Percentiles rank a stretch among this genome's conserved stretches.
Evolutionary conservation across 306 rosid genomes (phyloP).

Genomic region (Vigna nakashimae): DNA sequence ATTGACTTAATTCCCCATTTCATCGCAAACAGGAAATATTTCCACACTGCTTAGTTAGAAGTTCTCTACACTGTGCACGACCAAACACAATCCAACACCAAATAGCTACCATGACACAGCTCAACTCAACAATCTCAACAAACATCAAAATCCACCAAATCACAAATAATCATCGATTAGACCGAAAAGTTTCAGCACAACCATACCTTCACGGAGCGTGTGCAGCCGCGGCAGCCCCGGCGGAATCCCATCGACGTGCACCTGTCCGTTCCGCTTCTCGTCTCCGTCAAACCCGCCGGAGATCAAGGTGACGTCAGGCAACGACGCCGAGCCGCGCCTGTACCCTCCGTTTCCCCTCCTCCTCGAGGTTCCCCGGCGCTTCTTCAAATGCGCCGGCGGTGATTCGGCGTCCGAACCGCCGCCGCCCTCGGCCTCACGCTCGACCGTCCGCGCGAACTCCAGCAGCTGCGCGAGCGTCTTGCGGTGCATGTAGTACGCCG

Average conservation of each 20-base stretch:
- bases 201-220: conserved; percentile 86
- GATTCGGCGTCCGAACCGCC: conserved; percentile 52
- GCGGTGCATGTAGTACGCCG: conserved; percentile 93
- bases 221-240: conserved; percentile 85
- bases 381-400: conserved; percentile 61
- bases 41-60: neutral
- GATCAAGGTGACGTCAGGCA: conserved; percentile 80
- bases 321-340: conserved; percentile 67
- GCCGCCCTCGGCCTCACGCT: conserved; percentile 57
- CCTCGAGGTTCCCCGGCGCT: conserved; percentile 53
- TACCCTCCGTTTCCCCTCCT: conserved; percentile 53
- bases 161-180: conserved; percentile 12
- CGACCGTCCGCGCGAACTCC: conserved; percentile 88
- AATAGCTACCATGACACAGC: conserved; percentile 12
- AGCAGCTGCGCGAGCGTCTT: conserved; percentile 86
- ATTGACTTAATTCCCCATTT: conserved; percentile 29
- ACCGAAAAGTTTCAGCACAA: conserved; percentile 30
- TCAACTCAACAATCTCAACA: conserved; percentile 20
- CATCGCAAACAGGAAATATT: neutral
- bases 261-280: conserved; percentile 64
- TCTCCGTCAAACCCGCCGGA: conserved; percentile 60
- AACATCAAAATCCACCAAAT: neutral
- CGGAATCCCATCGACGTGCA: conserved; percentile 78
- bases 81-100: neutral
- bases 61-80: conserved; percentile 1